Evolutionary conservation across 345 rosid genomes (phyloP).

Genomic region (Gossypium australe): DNA sequence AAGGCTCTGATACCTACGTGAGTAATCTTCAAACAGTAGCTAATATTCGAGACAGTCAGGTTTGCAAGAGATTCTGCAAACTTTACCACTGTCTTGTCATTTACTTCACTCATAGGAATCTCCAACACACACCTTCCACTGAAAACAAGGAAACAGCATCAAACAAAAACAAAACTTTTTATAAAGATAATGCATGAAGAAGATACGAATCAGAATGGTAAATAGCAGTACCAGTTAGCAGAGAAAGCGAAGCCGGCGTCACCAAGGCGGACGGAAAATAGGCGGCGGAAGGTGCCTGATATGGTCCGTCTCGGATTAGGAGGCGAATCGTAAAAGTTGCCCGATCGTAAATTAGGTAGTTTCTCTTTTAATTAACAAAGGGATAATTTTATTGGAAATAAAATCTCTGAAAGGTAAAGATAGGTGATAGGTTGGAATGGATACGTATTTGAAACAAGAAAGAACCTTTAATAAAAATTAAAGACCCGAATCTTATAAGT

Average conservation of each 20-base stretch:
- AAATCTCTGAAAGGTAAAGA: no score
- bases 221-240: background rate
- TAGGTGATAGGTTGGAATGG: no score
- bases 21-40: conserved; percentile 16
- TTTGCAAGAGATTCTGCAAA: conserved; percentile 3
- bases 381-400: no score
- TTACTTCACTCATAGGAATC: conserved; percentile 18
- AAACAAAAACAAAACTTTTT: background rate
- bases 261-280: conserved; percentile 5
- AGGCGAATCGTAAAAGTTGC: no score
- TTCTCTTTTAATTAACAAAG: no score
- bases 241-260: background rate
- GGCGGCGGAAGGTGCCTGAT: conserved; percentile 9
- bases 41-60: conserved; percentile 1
- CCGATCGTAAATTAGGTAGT: no score
- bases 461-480: no score
- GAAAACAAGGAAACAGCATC: background rate
- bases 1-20: conserved; percentile 1
- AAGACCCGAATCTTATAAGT: no score
- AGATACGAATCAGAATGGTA: background rate
- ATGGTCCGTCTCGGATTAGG: no score
- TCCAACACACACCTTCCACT: conserved; percentile 13
- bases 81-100: conserved; percentile 9
- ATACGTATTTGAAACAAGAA: no score
- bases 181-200: background rate